Base-by-base conservation (phyloP, 2,329 filamentous ascomycete species). In the Elsinoe batatas region DNA sequence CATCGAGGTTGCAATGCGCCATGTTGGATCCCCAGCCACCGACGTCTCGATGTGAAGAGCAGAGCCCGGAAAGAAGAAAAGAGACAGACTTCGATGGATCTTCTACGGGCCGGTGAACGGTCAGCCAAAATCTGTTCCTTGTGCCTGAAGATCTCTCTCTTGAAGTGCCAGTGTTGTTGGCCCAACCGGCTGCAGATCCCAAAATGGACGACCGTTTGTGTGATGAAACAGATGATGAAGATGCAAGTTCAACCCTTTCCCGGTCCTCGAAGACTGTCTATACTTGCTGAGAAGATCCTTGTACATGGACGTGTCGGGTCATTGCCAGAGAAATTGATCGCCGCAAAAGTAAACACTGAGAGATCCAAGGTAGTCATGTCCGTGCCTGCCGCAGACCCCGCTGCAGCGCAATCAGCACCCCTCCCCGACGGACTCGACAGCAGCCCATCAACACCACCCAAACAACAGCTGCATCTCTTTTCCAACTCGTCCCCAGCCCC, bases 191-290 rank as follows among this genome's bases (percentile, higher is more conserved):
- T 6, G 32, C 35, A 37, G 32, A 13, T 11, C 47, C 35, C 26
- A 37, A 51, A 51, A 18, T 37, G 47, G 47, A 38, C 35, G 33
- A 38, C 47, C 47, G 47, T 51, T 51, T 51, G 26, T 17, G 26
- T 51, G 47, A 15, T 51, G 47, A 51, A 51, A 51, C 47, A 51
- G 46, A 49, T 49, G 26, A 51, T 36, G 47, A 37, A 51, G 35
- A 26, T 20, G 47, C 47, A 38, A 51, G 38, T 51, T 51, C 35
- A 22, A 51, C 47, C 18, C 47, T 36, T 51, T 51, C 15, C 47
- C 33, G 5, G 12, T n/a, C 47, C 17, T 38, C 17, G 33, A 17
- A n/a, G 17, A n/a, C 36, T 18, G 17, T 38, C 36, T 38, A 26
- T 51, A 15, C 33, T 33, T 20, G 32, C 36, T 18, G 36, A 38